A percentile compares a stretch with the other conserved stretches of the same genome.
Evolutionary conservation across 768 basidiomycete species (phyloP).

Genomic region (Russula sp.): DNA sequence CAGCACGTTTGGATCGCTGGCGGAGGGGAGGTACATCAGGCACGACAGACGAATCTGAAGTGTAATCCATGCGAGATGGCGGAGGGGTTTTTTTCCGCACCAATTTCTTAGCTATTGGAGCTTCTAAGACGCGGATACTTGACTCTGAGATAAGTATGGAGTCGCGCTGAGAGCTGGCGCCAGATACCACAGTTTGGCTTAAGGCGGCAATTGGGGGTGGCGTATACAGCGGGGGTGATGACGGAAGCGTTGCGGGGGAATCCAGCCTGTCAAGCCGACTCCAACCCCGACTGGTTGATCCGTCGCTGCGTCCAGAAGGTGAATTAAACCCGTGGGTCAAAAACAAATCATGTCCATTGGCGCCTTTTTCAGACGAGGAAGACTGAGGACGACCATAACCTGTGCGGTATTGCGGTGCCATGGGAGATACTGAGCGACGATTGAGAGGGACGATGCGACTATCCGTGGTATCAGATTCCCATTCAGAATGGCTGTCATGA

Average conservation of each 20-base stretch:
- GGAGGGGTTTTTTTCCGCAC: constrained; percentile 36
- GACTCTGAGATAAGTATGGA: constrained; percentile 28
- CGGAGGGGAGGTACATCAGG: constrained; percentile 35
- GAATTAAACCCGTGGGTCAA: constrained; percentile 1
- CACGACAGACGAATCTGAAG: constrained; percentile 44
- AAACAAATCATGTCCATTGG: background rate
- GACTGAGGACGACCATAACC: constrained; percentile 31
- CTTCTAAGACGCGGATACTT: constrained; percentile 25
- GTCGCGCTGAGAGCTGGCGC: constrained; percentile 28
- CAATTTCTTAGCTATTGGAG: constrained; percentile 27
- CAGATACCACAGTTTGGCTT: constrained; percentile 27
- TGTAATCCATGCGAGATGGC: constrained; percentile 30
- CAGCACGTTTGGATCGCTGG: constrained; percentile 47
- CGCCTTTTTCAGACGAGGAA: constrained; percentile 25
- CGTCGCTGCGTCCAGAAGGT: constrained; percentile 21
- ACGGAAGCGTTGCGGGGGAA: constrained; percentile 34
- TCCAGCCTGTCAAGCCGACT: constrained; percentile 30
- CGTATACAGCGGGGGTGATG: constrained; percentile 35
- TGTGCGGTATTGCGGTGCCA: constrained; percentile 36
- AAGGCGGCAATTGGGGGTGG: constrained; percentile 27
- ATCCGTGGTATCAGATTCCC: constrained; percentile 45
- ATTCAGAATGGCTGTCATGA: constrained; percentile 37
- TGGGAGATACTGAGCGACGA: constrained; percentile 61
- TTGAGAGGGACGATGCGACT: constrained; percentile 60
- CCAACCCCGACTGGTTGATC: constrained; percentile 28